phyloP scores from a whole-genome alignment of 2,329 filamentous ascomycete genomes.

The Aspergillus neoniger region DNA sequence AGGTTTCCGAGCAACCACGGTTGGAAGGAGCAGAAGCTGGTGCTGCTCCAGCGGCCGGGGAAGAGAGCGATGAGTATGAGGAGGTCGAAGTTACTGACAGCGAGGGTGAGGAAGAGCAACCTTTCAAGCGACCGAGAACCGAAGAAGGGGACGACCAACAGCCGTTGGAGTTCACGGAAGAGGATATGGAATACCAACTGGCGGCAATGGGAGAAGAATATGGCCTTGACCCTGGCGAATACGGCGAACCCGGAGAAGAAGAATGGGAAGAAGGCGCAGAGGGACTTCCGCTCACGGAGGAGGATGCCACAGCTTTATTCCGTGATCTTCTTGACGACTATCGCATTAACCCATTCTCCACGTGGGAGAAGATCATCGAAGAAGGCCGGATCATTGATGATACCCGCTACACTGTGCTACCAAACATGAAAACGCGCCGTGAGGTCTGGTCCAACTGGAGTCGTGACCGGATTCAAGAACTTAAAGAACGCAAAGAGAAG shows the following conservation, averaged over 20 bases:
- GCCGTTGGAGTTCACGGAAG: constrained; percentile 81
- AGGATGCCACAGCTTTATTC: constrained; percentile 77
- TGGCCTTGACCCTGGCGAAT: constrained; percentile 74
- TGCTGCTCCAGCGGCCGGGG: constrained; percentile 39
- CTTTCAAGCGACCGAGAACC: constrained; percentile 54
- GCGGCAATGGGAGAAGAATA: constrained; percentile 87
- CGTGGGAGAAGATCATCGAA: constrained; percentile 88
- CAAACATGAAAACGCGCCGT: constrained; percentile 76
- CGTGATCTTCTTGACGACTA: constrained; percentile 83
- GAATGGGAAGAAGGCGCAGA: constrained; percentile 71
- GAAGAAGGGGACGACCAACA: constrained; percentile 51
- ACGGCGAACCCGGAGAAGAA: constrained; percentile 62
- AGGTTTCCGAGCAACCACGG: constrained; percentile 12
- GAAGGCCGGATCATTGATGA: constrained; percentile 82
- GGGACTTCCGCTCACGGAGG: constrained; percentile 69
- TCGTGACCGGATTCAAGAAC: constrained; percentile 69
- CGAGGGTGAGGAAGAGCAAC: constrained; percentile 56
- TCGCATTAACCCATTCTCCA: constrained; percentile 79
- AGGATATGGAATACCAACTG: constrained; percentile 90
- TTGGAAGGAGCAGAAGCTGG: constrained; percentile 22
- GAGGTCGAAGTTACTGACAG: constrained; percentile 72
- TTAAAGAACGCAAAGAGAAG: constrained; percentile 71
- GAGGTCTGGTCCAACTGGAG: constrained; percentile 86
- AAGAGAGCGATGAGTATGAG: constrained; percentile 72
- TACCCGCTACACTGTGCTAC: constrained; percentile 78